Evolutionary conservation across 306 rosid species (phyloP).

Genomic region (Myrica gale): DNA sequence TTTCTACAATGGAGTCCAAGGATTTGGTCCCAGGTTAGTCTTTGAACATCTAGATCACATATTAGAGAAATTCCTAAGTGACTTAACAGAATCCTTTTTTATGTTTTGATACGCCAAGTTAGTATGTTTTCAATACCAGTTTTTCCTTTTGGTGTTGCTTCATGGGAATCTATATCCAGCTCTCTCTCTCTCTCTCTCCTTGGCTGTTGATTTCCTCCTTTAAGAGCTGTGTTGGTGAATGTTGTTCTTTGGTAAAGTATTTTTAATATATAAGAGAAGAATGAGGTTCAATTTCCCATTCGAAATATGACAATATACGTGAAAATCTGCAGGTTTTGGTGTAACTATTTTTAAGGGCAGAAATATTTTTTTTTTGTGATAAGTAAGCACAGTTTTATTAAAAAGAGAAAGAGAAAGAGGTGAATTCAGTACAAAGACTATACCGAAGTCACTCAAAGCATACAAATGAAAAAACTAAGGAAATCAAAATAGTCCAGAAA

Average conservation of each 20-base stretch:
- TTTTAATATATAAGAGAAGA: too few relatives aligned
- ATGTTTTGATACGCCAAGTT: background rate
- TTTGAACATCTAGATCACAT: conserved; percentile 24
- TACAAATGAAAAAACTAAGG: too few relatives aligned
- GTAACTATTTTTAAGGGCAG: background rate
- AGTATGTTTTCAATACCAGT: background rate
- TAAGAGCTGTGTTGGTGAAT: background rate
- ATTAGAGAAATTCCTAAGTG: background rate
- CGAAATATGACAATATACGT: background rate
- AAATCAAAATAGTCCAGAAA: too few relatives aligned
- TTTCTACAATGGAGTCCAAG: conserved; percentile 92
- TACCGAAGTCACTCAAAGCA: too few relatives aligned
- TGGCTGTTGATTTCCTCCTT: conserved; percentile 8
- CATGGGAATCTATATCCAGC: background rate
- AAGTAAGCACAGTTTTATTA: too few relatives aligned
- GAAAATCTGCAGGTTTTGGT: background rate
- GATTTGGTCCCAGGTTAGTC: conserved; percentile 86
- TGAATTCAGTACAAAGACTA: too few relatives aligned
- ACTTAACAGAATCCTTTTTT: background rate
- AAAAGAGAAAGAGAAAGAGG: too few relatives aligned
- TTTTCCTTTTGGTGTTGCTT: background rate
- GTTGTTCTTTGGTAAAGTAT: background rate
- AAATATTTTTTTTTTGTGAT: too few relatives aligned
- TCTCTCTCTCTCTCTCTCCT: background rate
- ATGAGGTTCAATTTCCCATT: background rate